These are phyloP conservation scores for Akanthomyces dipterigenus DNA, from an alignment of 2,329 filamentous ascomycete genomes.

Conservation along the genomic window DNA sequence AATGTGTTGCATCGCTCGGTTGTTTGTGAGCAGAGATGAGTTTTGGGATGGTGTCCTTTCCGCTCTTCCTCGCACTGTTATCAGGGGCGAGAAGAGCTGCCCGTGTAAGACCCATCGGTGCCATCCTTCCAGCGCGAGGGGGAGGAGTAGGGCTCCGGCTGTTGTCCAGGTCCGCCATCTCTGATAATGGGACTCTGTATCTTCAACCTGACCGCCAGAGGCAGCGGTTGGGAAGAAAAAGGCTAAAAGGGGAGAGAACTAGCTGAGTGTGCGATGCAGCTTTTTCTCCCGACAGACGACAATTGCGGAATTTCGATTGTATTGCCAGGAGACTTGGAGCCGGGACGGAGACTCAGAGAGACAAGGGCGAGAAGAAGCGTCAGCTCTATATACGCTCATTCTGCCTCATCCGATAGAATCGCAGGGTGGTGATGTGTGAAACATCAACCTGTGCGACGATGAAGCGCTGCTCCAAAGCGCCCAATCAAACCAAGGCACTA, in stretches of 20 bases:
- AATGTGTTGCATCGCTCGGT: not conserved
- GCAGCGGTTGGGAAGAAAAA: not conserved
- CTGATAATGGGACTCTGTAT: not conserved
- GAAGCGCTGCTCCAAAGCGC: not conserved
- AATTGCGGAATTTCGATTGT: not conserved
- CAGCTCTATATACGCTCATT: not conserved
- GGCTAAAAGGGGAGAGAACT: not conserved
- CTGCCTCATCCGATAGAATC: not conserved
- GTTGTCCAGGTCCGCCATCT: not conserved
- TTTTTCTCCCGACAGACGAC: not conserved
- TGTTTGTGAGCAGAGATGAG: not conserved
- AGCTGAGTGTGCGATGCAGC: not conserved
- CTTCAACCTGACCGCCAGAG: no score
- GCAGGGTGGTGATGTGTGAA: not conserved
- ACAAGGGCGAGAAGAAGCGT: not conserved
- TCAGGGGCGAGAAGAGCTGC: no score
- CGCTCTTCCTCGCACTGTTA: no score
- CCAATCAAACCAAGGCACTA: not conserved
- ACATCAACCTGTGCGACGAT: not conserved
- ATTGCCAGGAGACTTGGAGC: not conserved
- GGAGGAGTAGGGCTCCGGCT: not conserved
- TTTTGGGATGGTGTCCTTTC: not conserved
- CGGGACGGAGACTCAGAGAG: no score
- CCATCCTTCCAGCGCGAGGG: not conserved
- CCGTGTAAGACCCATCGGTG: no score